Conservation (phyloP, 306 rosid species). For the Castanea mollissima region DNA sequence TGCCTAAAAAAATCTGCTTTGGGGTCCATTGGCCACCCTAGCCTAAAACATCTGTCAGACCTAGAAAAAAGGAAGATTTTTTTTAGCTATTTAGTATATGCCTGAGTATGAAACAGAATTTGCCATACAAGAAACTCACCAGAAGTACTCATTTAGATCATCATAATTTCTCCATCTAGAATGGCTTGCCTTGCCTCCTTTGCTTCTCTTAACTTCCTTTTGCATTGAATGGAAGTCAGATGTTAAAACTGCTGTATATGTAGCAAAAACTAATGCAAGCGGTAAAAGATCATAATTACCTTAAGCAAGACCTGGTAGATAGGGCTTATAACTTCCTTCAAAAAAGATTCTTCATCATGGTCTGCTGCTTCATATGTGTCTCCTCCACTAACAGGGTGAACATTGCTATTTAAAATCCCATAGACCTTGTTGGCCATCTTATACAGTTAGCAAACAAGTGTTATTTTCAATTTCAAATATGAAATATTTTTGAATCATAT, state of each 20-base stretch:
- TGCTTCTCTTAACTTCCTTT: conserved; percentile 92
- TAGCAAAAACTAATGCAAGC: conserved; percentile 21
- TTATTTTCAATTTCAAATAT: conserved; percentile 7
- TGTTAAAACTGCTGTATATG: conserved; percentile 29
- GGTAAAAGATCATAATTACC: conserved; percentile 42
- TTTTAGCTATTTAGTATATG: conserved; percentile 15
- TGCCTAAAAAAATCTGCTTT: conserved; percentile 76
- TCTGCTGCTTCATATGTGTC: conserved; percentile 37
- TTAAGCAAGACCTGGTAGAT: conserved; percentile 60
- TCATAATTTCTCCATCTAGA: conserved; percentile 97
- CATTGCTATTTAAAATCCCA: conserved; percentile 54
- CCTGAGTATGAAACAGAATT: background rate
- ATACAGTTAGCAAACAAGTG: conserved; percentile 20
- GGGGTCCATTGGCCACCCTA: conserved; percentile 80
- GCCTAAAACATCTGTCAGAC: conserved; percentile 73
- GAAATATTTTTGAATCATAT: background rate
- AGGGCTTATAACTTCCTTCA: conserved; percentile 68
- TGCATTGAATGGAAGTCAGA: conserved; percentile 32
- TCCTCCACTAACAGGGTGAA: conserved; percentile 49
- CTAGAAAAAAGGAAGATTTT: conserved; percentile 33
- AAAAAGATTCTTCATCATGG: conserved; percentile 63
- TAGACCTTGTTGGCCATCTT: conserved; percentile 76
- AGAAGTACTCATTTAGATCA: conserved; percentile 93
- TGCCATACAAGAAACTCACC: conserved; percentile 45
- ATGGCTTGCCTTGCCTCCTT: conserved; percentile 87